Evolutionary conservation across 2,329 filamentous ascomycete species (phyloP), one percentile per base, ranked within the genome.

Genomic region (Fusarium drepaniforme): DNA sequence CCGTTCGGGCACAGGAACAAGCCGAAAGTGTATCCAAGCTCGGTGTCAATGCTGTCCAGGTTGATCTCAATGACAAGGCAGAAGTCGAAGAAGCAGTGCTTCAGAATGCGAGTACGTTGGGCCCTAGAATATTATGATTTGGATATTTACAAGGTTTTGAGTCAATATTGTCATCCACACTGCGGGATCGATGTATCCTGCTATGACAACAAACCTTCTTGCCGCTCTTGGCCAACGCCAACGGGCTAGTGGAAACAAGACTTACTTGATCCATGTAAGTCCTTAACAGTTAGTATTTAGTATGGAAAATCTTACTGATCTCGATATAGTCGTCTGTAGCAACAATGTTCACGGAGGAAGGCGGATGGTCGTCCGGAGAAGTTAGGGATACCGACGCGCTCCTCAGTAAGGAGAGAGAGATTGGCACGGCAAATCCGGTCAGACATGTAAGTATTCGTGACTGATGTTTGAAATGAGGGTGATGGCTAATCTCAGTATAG

Each of bases 111-210:
- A 80, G 82, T 82, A 58, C 9, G 79, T 67, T 21, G 0, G 18
- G 2, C 1, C 4, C 0, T 15, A 5, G 37, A 49, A 3, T 51
- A 2, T 2, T 0, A 18, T 2, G 4, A 3, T 13, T 0, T 4
- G 1, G 4, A n/a, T 1, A 13, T 35, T 77, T 25, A 79, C 64
- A 18, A 1, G 46, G 13, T 11, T 57, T 8, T 42, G 62, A 84
- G 83, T 85, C 51, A 75, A 83, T 60, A 79, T 85, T 18, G 73
- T 84, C 33, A 66, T 85, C 16, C 81, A 85, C 60, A 81, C 78
- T 2, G 82, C 83, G 12, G 81, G 80, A 60, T 79, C 80, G 18
- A 72, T 82, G 23, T 77, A 82, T 11, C 69, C 77, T 13, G 46
- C 30, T 5, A 62, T 81, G 18, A 68, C 73, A 16, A 66, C 77